Evolutionary conservation across 371 early-diverging fungal genomes (phyloP).

Genomic region (Mucor plumbeus): DNA sequence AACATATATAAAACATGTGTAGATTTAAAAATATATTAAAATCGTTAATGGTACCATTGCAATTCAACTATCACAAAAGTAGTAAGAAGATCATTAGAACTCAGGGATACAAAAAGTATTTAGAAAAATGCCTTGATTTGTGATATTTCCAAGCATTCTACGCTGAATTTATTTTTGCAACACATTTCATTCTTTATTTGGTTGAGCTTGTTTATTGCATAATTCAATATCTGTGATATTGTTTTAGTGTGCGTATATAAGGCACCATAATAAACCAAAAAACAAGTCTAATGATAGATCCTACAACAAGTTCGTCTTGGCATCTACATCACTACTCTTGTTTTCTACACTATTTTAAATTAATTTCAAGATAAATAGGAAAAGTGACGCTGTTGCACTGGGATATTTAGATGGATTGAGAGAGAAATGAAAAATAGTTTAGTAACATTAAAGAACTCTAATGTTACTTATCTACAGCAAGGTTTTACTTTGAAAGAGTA

Average conservation of each 20-base stretch:
- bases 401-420: neutral
- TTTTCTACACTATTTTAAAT: neutral
- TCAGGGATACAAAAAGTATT: neutral
- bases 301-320: neutral
- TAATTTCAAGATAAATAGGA: neutral
- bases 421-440: neutral
- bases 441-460: neutral
- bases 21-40: neutral
- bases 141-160: constrained; percentile 3
- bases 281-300: neutral
- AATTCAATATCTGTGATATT: neutral
- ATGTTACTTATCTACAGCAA: neutral
- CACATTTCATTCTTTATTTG: constrained; percentile 3
- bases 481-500: neutral
- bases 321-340: neutral
- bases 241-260: neutral
- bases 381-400: neutral
- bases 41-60: neutral
- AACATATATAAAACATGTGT: neutral
- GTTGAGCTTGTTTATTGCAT: neutral
- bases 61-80: neutral
- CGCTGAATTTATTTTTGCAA: neutral
- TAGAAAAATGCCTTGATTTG: neutral
- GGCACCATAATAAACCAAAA: neutral
- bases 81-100: constrained; percentile 4